Conservation (phyloP, 2,329 filamentous ascomycete genomes). For the Sporothrix dimorphospora region DNA sequence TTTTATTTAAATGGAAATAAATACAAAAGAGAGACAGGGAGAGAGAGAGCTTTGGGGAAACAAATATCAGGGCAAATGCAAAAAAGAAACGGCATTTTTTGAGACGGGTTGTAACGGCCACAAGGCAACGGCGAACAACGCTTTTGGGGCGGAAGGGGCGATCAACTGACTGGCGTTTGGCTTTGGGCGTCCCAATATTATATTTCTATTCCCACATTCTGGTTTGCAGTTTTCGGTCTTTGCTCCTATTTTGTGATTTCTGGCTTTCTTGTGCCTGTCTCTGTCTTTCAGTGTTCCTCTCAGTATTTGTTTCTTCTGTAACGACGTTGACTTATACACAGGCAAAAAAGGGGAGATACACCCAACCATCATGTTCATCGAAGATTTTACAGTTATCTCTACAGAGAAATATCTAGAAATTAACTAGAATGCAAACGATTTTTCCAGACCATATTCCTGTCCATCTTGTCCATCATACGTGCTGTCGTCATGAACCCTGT, state of each 20-base stretch:
- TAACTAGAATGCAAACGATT: not conserved
- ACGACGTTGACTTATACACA: not conserved
- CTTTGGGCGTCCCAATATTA: conserved; percentile 5
- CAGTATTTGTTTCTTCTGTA: not conserved
- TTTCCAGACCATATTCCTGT: not conserved
- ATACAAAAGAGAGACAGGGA: not conserved
- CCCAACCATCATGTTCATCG: not conserved
- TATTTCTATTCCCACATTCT: not conserved
- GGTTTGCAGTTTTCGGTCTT: not conserved
- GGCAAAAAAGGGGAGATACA: not conserved
- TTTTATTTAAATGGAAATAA: conserved; percentile 20
- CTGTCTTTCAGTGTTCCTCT: not conserved
- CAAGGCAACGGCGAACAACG: conserved; percentile 6
- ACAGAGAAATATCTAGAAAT: not conserved
- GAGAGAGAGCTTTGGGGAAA: not conserved
- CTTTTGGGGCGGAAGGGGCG: conserved; percentile 16
- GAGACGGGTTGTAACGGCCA: not conserved
- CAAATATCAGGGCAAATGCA: conserved; percentile 2
- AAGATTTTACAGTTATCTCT: not conserved
- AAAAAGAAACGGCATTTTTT: not conserved
- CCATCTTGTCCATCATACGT: not conserved
- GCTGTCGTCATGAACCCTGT: not conserved
- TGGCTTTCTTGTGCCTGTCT: not conserved
- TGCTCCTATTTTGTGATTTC: not conserved
- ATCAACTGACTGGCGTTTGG: conserved; percentile 15